Percentiles rank a stretch among this genome's conserved stretches.
These are phyloP conservation scores for Crithidia bombi DNA, from an alignment of 208 protist species.

Conservation along the genomic window DNA sequence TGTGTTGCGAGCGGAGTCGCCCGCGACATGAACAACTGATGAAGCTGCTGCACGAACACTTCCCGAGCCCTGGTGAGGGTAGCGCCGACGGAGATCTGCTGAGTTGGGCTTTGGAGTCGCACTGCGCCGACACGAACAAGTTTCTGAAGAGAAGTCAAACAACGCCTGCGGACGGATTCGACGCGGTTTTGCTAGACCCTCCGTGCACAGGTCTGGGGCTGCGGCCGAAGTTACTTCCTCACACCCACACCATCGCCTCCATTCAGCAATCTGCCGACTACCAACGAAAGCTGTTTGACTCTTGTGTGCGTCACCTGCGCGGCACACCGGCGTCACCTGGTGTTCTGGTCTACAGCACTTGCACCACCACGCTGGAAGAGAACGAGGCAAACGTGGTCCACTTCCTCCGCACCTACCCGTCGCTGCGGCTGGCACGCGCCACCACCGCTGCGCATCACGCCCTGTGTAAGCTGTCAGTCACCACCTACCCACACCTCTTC, in stretches of 20 bases:
- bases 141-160: constrained; percentile 31
- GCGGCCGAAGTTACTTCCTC: constrained; percentile 64
- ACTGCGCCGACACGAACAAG: constrained; percentile 39
- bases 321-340: constrained; percentile 18
- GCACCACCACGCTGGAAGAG: constrained; percentile 74
- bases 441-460: constrained; percentile 29
- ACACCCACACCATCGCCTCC: constrained; percentile 32
- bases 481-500: constrained; percentile 4
- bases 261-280: constrained; percentile 63
- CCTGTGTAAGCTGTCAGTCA: constrained; percentile 33
- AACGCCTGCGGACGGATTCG: constrained; percentile 34
- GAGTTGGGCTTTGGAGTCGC: constrained; percentile 20
- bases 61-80: constrained; percentile 13
- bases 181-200: constrained; percentile 81
- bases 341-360: constrained; percentile 72
- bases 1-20: constrained; percentile 61
- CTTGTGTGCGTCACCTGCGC: constrained; percentile 51
- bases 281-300: constrained; percentile 77
- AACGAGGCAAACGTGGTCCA: constrained; percentile 83
- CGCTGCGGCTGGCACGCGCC: constrained; percentile 49
- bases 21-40: constrained; percentile 44
- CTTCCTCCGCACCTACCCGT: constrained; percentile 47
- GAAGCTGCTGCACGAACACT: constrained; percentile 45
- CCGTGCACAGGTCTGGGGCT: constrained; percentile 87
- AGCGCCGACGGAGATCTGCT: background rate